Evolutionary conservation across 169 alveolate genomes (phyloP).

Genomic region (Plasmodium vivax): DNA sequence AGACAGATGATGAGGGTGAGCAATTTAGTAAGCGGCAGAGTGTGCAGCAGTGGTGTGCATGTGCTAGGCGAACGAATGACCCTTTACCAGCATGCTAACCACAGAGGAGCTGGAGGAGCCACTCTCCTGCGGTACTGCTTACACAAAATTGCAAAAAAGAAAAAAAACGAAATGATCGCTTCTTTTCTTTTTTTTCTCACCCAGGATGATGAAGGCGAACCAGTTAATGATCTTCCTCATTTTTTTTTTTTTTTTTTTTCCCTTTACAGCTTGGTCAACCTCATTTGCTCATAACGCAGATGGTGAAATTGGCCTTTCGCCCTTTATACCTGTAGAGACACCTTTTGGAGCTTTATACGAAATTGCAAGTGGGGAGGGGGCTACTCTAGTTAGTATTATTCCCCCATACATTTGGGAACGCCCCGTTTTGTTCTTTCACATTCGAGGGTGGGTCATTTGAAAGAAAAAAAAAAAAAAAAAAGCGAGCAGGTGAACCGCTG

Average conservation of each 20-base stretch:
- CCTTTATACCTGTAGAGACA: background rate
- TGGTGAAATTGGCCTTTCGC: background rate
- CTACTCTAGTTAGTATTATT: background rate
- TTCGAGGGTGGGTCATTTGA: background rate
- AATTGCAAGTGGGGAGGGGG: background rate
- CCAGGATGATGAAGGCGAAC: conserved; percentile 35
- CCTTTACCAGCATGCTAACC: background rate
- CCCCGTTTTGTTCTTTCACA: background rate
- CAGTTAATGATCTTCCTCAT: conserved; percentile 43
- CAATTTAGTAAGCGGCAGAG: background rate
- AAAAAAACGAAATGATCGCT: background rate
- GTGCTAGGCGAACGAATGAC: background rate
- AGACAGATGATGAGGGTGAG: background rate
- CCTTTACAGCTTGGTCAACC: too few species aligned
- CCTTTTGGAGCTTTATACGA: background rate
- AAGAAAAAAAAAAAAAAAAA: too few species aligned
- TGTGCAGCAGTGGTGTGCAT: background rate
- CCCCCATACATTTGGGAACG: background rate
- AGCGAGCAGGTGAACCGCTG: background rate
- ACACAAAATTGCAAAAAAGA: background rate
- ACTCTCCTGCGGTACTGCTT: background rate
- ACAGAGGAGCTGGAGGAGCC: background rate
- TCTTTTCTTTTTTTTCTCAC: conserved; percentile 11
- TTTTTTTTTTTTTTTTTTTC: background rate
- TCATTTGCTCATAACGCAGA: too few species aligned